Conservation (phyloP, 2,329 filamentous ascomycete species). For the Fusarium xylarioides region DNA sequence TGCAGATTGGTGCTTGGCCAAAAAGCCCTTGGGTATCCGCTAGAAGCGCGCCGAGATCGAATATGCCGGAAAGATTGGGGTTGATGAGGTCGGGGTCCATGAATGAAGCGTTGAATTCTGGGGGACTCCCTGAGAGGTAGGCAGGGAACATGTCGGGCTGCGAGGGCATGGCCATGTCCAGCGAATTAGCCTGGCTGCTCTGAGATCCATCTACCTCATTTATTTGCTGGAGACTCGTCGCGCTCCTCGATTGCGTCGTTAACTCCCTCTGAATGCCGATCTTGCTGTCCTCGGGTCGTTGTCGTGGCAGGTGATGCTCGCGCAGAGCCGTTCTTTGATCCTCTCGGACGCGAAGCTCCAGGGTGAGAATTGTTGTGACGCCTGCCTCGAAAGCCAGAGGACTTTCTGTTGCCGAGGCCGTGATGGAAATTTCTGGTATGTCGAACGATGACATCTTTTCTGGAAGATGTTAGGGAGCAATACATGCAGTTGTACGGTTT, state of each 20-base stretch:
- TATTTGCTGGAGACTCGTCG: not conserved
- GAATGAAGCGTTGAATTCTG: not conserved
- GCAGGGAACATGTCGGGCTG: not conserved
- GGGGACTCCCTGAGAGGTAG: not conserved
- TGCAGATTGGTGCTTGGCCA: not conserved
- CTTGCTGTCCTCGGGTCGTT: not conserved
- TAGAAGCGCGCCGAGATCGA: not conserved
- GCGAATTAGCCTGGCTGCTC: not conserved
- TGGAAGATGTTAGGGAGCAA: not conserved
- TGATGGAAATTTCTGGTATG: slow-evolving; percentile 3
- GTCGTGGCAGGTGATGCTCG: not conserved
- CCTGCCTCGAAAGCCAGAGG: not conserved
- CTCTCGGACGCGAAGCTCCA: not conserved
- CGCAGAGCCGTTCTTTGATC: not conserved
- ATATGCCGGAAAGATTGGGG: not conserved
- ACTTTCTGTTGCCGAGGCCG: not conserved
- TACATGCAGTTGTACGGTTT: slow-evolving; percentile 2
- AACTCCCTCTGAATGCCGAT: not conserved
- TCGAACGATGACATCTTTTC: slow-evolving; percentile 1
- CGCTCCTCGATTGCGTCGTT: not conserved
- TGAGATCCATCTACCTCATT: not conserved
- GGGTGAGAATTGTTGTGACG: not conserved
- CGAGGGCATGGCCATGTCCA: not conserved
- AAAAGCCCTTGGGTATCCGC: not conserved
- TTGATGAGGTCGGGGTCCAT: not conserved